Evolutionary conservation across 2,329 filamentous ascomycete species (phyloP), one percentile per base, ranked within the genome.

Genomic region (Fusarium pseudoanthophilum): DNA sequence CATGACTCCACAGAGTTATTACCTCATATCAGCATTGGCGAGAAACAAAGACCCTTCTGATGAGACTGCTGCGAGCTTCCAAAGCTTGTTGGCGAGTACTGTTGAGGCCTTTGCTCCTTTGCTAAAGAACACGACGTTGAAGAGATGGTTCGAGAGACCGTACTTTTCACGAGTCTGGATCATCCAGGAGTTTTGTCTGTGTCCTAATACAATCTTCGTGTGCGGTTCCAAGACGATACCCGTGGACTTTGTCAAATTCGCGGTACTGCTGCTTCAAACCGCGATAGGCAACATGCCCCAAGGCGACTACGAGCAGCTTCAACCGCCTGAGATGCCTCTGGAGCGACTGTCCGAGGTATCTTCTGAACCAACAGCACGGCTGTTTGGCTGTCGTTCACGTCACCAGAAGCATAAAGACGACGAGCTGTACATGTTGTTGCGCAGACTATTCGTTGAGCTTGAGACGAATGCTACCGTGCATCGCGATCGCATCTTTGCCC

Each of bases 151-250:
- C 0, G 46, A 53, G 15, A 53, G 62, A 10, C 39, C 58, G 0
- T 65, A 65, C 20, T 65, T 65, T 7, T 63, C 39, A 18, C 46
- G 58, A 4, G 58, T 21, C 20, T 65, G 58, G 62, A 55, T 63
- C 11, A 28, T 65, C 16, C 62, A 65, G 8, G 57, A 53, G 11
- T 46, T 65, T 4, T 65, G 36, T 1, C 13, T 65, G 1, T 65
- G 62, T 5, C 4, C 46, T 2, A 39, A 55, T 7, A 65, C 58
- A 1, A 3, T 55, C 7, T 55, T 65, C 3, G n/a, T 53, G 2
- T 65, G 46, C 3, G 62, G 62, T 0, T 14, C 58, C 1, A 63
- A 24, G 11, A 8, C 5, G 5, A 9, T 63, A 24, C 3, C 39
- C 0, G 62, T 55, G 1, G 58, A 65, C 2, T 21, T 53, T 1